Evolutionary conservation across 1,284 basidiomycete genomes (phyloP), one percentile per base, ranked within the genome.

Genomic region (Polyporus tsugae): DNA sequence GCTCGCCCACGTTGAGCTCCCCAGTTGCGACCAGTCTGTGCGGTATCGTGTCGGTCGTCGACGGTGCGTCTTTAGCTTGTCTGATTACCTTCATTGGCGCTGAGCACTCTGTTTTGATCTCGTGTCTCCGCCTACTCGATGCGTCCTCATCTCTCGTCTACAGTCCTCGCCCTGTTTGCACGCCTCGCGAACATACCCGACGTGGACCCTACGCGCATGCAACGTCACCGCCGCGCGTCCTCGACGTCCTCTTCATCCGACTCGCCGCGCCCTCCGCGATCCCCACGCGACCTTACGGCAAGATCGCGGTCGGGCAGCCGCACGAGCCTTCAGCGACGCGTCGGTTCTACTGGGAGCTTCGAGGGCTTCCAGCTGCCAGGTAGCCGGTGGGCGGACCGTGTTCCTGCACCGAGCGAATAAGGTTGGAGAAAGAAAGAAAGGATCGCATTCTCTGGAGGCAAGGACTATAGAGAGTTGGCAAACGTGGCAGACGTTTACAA

Each of bases 41-140:
- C 7, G 92, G 92, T 10, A 86, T 94, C 42, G 89, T 93, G 13
- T 94, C 92, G n/a, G 86, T 91, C 65, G 91, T 93, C 35, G 92
- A 94, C 74, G 88, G 92, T 94, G 75, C 70, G 11, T 25, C 6
- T 25, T 22, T 13, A 6, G 36, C 4, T 6, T 58, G 17, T 6
- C 22, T 57, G 22, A 25, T 25, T 9, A 49, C 25, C 22, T 25
- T 25, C 46, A 25, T 49, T 49, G 10, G 46, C 22, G 22, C 22
- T 49, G 22, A 49, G n/a, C 46, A 22, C 38, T 52, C 44, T 52
- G 19, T 60, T 52, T 62, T 58, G 52, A 4, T 59, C 49, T 49
- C 60, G 29, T 62, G 63, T 33, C 65, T 38, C 15, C 4, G 57
- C 39, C 2, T 13, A 29, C 41, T 17, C 17, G 41, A 41, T 41